Base-by-base conservation (phyloP, 441 rosid species). In the Pelargonium citronellum region DNA sequence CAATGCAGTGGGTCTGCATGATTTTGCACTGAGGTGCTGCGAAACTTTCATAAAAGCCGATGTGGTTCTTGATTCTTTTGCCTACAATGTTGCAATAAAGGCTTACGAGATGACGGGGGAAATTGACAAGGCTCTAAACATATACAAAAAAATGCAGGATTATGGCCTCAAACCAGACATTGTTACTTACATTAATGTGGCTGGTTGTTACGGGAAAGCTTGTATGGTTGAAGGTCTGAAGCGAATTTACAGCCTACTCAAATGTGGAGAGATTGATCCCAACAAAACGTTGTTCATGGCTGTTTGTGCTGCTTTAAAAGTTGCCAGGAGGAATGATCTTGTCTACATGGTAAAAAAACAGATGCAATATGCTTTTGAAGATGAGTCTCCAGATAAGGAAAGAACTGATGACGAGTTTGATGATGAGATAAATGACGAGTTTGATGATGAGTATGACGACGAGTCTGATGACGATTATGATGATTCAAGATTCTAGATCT, bases 171-270 rank as follows among this genome's bases (percentile, higher is more conserved):
- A 87, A 62, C 92, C 95, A 16, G 98, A 93, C 79, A 19, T 85
- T 27, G 84, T 88, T 46, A 91, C 98, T 12, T 83, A 73, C 47
- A 83, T 86, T n/a, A 74, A 81, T 81, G 84, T 93, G 43, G 91
- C 84, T 39, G 80, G 75, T 69, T 83, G 96, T 71, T 91, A 93
- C 47, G 94, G 92, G 46, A 91, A 83, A 79, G 90, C 97, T 46
- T 91, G 92, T 20, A 85, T 92, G 94, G 77, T 89, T 34, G 91
- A 87, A 74, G 98, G 96, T 53, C 89, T 91, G 78, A 87, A 85
- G 79, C 86, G 91, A 75, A 82, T 89, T 65, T 85, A 88, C 71
- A 77, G 81, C 73, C 77, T 80, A 69, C 44, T 91, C 61, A 86
- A 86, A 67, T 84, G 79, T 77, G 85, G 91, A 64, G 88, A 80